Evolutionary conservation across 345 rosid genomes (phyloP).

Genomic region (Mallotus nudiflorus): DNA sequence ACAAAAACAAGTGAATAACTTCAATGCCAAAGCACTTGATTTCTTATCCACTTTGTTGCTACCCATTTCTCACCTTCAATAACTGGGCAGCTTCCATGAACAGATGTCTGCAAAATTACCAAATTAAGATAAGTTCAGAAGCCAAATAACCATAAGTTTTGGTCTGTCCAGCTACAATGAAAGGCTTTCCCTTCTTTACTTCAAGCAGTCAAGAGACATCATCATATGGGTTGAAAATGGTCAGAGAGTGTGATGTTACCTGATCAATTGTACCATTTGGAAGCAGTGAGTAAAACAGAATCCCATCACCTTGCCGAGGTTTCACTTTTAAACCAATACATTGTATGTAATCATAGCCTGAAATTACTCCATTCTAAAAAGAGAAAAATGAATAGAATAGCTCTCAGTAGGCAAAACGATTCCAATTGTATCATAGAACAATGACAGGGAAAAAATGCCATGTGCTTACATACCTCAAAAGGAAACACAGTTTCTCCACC

Average conservation of each 20-base stretch:
- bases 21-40: constrained; percentile 10
- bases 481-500: constrained; percentile 92
- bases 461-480: constrained; percentile 52
- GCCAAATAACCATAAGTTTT: too few relatives aligned
- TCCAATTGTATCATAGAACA: not conserved
- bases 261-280: constrained; percentile 72
- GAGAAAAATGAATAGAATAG: too few relatives aligned
- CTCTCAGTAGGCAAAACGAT: not conserved
- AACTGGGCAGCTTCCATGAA: constrained; percentile 38
- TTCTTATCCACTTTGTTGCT: constrained; percentile 39
- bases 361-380: constrained; percentile 46
- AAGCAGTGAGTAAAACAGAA: constrained; percentile 58
- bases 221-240: too few relatives aligned
- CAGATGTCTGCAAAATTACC: constrained; percentile 33
- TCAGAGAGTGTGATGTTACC: too few relatives aligned
- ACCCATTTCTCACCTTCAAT: constrained; percentile 36
- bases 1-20: too few relatives aligned
- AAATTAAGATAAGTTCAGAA: too few relatives aligned
- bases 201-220: not conserved
- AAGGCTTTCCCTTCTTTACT: too few relatives aligned
- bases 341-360: constrained; percentile 56
- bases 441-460: not conserved
- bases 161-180: not conserved
- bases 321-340: constrained; percentile 76
- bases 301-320: constrained; percentile 76